Conservation (phyloP, 306 rosid genomes). For the Dalbergia cochinchinensis region DNA sequence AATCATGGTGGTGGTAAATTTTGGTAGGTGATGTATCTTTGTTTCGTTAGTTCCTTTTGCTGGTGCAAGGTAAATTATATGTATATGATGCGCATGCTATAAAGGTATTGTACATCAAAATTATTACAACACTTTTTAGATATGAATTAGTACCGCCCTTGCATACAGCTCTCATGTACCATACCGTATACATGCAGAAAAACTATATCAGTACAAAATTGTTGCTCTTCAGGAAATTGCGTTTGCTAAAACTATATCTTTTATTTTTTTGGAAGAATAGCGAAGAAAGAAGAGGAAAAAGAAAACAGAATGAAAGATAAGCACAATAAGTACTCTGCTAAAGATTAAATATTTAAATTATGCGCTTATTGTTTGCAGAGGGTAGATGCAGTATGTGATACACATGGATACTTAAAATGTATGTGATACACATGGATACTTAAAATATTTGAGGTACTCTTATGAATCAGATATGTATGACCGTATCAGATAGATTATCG, state of each 20-base stretch:
- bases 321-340: conserved; percentile 4
- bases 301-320: not conserved
- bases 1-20: conserved; percentile 21
- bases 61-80: conserved; percentile 7
- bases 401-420: not conserved
- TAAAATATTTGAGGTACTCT: too few relatives aligned
- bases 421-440: not conserved
- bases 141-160: not conserved
- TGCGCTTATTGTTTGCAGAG: not conserved
- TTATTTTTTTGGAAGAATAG: too few relatives aligned
- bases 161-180: not conserved
- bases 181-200: not conserved
- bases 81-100: not conserved
- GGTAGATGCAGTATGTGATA: not conserved
- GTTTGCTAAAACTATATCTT: not conserved
- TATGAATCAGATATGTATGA: too few relatives aligned
- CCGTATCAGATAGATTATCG: too few relatives aligned
- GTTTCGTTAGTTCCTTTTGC: not conserved
- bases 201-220: not conserved
- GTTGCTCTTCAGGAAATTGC: conserved; percentile 4
- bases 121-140: not conserved
- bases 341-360: conserved; percentile 21
- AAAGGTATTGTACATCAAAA: not conserved
- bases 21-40: conserved; percentile 21
- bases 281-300: not conserved